Evolutionary conservation across 179 eudicot species (phyloP), one percentile per base, ranked within the genome.

Genomic region (Vitellaria paradoxa): DNA sequence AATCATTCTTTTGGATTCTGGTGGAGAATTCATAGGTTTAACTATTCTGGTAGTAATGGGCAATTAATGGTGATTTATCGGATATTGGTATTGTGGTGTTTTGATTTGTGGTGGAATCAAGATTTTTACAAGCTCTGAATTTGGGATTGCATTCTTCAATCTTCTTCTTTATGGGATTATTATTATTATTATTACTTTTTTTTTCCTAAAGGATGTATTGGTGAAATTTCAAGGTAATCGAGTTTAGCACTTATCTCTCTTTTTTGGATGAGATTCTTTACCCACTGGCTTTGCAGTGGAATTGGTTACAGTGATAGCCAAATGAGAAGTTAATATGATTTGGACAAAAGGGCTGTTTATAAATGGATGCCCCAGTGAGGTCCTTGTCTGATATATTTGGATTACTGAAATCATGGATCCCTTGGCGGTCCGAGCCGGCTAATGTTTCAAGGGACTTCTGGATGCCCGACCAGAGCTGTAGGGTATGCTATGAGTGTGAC

Each of bases 401-500:
- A 37, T 17, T 81, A 72, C 81, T 94, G 72, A 96, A 85, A 80
- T 86, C 91, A 46, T 94, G 94, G 98, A 79, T 92, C 80, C 91
- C 90, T 65, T 86, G 92, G 91, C 84, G 87, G 78, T 75, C 87
- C n/a, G 91, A 88, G 69, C 90, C 91, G 6, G 87, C 89, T 69
- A 84, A 92, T 82, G 91, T 89, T 79, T 92, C 98, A 1, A 89
- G 95, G 89, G 93, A 89, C 84, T 96, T 96, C 80, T 96, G 99
- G 99, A 96, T 96, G 99, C 98, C 97, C 61, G 98, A 96, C 81
- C 76, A 92, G 79, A 91, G 96, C 78, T 94, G 99, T 80, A 86
- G 94, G 85, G 98, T 92, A 37, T 96, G 99, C 80, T 96, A 96
- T 80, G 98, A 96, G 68, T 96, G 99, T 79, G 99, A 96, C 79